Evolutionary conservation across 2,329 filamentous ascomycete genomes (phyloP), one percentile per base, ranked within the genome.

Genomic region (Botrytis deweyae): DNA sequence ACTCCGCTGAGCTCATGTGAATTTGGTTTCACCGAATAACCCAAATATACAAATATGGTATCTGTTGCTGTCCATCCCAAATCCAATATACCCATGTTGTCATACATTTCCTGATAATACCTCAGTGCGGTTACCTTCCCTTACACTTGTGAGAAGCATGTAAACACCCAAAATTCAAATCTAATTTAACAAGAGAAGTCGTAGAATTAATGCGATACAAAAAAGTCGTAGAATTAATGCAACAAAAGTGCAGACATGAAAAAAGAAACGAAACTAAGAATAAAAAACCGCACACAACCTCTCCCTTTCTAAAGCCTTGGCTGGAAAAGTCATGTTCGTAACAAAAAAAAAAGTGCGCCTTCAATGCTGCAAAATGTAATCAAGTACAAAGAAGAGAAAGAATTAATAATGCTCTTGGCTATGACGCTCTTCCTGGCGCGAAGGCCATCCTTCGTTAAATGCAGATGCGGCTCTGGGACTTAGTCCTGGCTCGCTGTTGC

Each of bases 61-160:
- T 58, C 49, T 58, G n/a, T 69, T 42, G 65, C 65, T 44, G 29
- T 44, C 42, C 49, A 42, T 58, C 25, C 66, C 49, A 58, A 69
- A 59, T 44, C 49, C 49, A 59, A 58, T 42, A 38, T 10, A 25
- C 49, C 49, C 49, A 33, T 58, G 18, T 25, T 29, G 14, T 29
- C 52, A 58, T 58, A 29, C 66, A 42, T 42, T 25, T 42, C 49
- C 66, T 10, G 6, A 58, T 58, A 44, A 58, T 42, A 38, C 66
- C 12, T 44, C 18, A 33, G 7, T 68, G 16, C 20, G 40, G 25
- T 42, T 44, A n/a, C 25, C 55, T 33, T 29, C 55, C n/a, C 52
- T 25, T 16, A 1, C 52, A 10, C n/a, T 68, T 68, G 65, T 38
- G 52, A 68, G 8, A 68, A 55, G 16, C 5, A 29, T 29, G 52